Conservation (phyloP, 305 asterid species). For the Petunia hybrid region DNA sequence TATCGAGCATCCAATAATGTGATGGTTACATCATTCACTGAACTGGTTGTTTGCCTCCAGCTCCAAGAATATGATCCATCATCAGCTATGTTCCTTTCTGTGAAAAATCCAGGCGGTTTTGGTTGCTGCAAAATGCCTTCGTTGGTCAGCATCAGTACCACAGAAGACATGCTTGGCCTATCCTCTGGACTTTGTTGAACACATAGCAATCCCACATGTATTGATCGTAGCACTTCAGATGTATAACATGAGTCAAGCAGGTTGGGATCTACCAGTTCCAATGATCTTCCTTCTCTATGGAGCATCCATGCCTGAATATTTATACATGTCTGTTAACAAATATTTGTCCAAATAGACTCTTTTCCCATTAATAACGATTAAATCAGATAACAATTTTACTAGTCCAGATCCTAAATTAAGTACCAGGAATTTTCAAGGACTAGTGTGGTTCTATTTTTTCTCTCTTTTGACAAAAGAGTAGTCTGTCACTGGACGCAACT, state of each 20-base stretch:
- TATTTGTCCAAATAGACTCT: background rate
- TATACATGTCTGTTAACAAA: background rate
- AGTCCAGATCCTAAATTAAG: background rate
- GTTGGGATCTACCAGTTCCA: constrained; percentile 41
- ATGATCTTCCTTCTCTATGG: constrained; percentile 42
- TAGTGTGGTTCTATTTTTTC: too few species aligned
- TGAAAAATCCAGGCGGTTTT: constrained; percentile 57
- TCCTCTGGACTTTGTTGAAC: constrained; percentile 55
- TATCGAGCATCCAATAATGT: constrained; percentile 46
- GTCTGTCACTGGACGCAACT: background rate
- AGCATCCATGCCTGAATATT: constrained; percentile 46
- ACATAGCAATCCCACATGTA: constrained; percentile 57
- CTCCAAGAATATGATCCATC: constrained; percentile 35
- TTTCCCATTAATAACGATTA: background rate
- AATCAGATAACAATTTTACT: background rate
- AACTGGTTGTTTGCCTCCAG: constrained; percentile 27
- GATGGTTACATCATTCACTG: constrained; percentile 44
- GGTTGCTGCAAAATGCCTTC: constrained; percentile 49
- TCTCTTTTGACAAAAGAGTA: background rate
- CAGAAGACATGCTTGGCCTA: constrained; percentile 62
- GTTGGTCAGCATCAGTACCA: constrained; percentile 55
- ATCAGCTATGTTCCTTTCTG: constrained; percentile 36
- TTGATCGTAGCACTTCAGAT: constrained; percentile 39
- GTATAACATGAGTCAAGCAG: constrained; percentile 24
- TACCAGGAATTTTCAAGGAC: constrained; percentile 2